Base-by-base conservation (phyloP, 495 filamentous ascomycete genomes). In the Halenospora varia region DNA sequence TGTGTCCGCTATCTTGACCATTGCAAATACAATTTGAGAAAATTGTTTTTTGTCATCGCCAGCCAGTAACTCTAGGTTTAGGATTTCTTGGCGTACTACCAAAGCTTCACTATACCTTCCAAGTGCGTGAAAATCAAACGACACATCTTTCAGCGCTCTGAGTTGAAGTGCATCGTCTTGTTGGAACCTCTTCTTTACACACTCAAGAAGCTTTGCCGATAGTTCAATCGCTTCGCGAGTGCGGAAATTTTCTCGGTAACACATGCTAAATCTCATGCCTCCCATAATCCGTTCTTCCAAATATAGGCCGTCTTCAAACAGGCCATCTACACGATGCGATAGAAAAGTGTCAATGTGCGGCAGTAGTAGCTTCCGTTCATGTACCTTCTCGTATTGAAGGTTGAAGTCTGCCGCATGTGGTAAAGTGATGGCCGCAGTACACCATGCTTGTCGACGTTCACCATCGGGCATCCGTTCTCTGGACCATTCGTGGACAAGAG, bases 401-500 rank as follows among this genome's bases (percentile, higher is more conserved):
- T 61, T 57, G 3, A 10, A 10, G 13, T 25, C 17, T 13, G 19
- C 50, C 8, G 47, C 29, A 2, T 17, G 3, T n/a, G 41, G 11
- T n/a, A 57, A 15, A 6, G 49, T 46, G 53, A 24, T 59, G 59
- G 47, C 65, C 51, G 51, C 53, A 55, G 40, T 61, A 23, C 25
- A 59, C 53, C 22, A 75, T 59, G 20, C 65, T 52, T 2, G 39
- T 40, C 25, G 49, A 26, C 59, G 63, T 42, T 70, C 57, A n/a
- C 47, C 19, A 23, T 57, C 54, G 15, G 42, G 35, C 25, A 69
- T 56, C 39, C 63, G 56, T 29, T 71, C 66, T 53, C 64, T 48
- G 1, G 67, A 61, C 70, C 70, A 74, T 52, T 56, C 39, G 54
- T 74, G 71, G 2, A 72, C 65, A 18, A 72, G 56, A 4, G 69